A percentile compares a stretch with the other conserved stretches of the same genome.
phyloP scores from a whole-genome alignment of 228 moss, liverwort and hornwort species.

The Sphagnum magellanicum region DNA sequence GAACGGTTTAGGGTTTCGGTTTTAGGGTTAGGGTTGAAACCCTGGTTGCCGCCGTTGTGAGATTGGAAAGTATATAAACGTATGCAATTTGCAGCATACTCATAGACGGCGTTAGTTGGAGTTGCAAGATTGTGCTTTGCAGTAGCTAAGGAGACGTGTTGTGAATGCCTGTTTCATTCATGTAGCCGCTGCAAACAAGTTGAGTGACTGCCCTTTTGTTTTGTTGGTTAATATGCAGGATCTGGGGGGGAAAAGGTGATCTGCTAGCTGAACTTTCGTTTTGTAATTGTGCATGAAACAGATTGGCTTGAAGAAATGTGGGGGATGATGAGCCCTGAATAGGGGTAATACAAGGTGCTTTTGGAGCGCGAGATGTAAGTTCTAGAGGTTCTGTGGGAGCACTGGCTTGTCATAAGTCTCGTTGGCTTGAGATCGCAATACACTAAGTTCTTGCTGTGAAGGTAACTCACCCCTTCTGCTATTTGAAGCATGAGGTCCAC shows the following conservation, averaged over 20 bases:
- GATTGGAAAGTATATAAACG: not conserved
- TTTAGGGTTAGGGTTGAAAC: too few species aligned
- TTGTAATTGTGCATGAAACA: not conserved
- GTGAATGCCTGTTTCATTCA: not conserved
- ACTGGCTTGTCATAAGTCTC: slow-evolving; percentile 9
- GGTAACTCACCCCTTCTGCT: not conserved
- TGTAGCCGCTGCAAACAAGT: not conserved
- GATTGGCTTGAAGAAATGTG: not conserved
- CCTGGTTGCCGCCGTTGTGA: not conserved
- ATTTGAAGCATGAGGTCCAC: slow-evolving; percentile 15
- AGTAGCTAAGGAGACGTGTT: not conserved
- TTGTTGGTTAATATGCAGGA: not conserved
- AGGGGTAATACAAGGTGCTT: not conserved
- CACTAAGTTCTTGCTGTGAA: slow-evolving; percentile 1
- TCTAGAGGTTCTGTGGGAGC: slow-evolving; percentile 4
- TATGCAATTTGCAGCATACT: slow-evolving; percentile 1
- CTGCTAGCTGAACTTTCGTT: not conserved
- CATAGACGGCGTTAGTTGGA: not conserved
- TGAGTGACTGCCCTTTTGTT: not conserved
- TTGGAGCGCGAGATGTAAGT: slow-evolving; percentile 5
- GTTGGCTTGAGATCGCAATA: slow-evolving; percentile 3
- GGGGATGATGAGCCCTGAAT: slow-evolving; percentile 2
- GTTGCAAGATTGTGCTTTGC: fast-evolving
- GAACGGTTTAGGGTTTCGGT: too few species aligned
- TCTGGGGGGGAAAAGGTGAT: not conserved